These are phyloP conservation scores for Colletotrichum lupini DNA, from an alignment of 2,329 filamentous ascomycete genomes.

Conservation along the genomic window DNA sequence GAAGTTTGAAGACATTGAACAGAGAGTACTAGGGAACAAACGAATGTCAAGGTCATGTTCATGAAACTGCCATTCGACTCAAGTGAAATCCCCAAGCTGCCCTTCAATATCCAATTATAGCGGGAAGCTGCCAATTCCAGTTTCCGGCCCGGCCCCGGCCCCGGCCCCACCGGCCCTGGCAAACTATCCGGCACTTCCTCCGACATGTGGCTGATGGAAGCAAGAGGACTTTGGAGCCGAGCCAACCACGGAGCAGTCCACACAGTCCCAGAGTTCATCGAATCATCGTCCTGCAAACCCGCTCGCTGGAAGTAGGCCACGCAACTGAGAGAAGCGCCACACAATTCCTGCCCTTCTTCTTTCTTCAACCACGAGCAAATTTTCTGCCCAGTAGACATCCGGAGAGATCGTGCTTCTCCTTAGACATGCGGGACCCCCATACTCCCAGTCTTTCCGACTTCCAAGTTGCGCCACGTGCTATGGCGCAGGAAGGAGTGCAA, in stretches of 20 bases:
- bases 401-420: no score
- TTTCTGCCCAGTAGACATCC: not conserved
- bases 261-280: not conserved
- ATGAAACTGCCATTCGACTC: no score
- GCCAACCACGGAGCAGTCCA: not conserved
- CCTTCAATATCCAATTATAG: not conserved
- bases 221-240: conserved; percentile 1
- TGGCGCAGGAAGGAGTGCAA: not conserved
- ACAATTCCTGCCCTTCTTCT: not conserved
- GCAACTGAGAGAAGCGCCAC: not conserved
- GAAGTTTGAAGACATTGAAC: no score
- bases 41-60: no score
- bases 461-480: conserved; percentile 1
- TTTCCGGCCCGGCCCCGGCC: not conserved
- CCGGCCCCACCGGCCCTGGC: not conserved
- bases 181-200: not conserved
- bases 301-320: not conserved
- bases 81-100: not conserved
- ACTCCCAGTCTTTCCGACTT: not conserved
- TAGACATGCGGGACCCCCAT: not conserved
- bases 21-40: no score
- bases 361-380: not conserved
- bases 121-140: not conserved
- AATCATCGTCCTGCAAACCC: not conserved
- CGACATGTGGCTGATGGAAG: not conserved